Conservation (phyloP, 2,329 filamentous ascomycete species). For the Colletotrichum sp. region DNA sequence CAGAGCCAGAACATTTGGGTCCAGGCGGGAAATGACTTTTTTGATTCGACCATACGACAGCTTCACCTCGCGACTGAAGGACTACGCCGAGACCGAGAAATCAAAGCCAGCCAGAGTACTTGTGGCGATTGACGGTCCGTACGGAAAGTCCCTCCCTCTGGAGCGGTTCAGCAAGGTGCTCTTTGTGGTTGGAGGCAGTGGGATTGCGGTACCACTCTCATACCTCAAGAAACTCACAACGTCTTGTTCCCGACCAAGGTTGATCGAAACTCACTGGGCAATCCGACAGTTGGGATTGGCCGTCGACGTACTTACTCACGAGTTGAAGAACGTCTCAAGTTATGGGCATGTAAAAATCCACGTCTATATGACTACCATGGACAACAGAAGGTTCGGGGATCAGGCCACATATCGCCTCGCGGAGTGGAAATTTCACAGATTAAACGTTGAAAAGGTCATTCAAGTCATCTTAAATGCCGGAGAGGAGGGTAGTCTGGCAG, state of each 20-base stretch:
- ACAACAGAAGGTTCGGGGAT: background rate
- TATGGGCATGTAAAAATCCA: constrained; percentile 35
- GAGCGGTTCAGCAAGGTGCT: constrained; percentile 42
- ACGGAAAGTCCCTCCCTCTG: constrained; percentile 44
- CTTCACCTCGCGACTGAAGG: constrained; percentile 43
- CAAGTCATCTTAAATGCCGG: constrained; percentile 25
- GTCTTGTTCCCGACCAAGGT: constrained; percentile 15
- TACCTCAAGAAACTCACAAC: constrained; percentile 36
- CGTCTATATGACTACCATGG: constrained; percentile 37
- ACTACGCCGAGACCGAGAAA: constrained; percentile 29
- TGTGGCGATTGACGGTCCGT: constrained; percentile 49
- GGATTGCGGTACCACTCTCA: constrained; percentile 46
- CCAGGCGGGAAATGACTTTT: constrained; percentile 37
- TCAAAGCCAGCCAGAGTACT: constrained; percentile 30
- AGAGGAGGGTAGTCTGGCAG: constrained; percentile 34
- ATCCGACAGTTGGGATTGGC: constrained; percentile 44
- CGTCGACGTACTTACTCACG: constrained; percentile 34
- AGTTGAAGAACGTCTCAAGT: constrained; percentile 33
- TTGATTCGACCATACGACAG: constrained; percentile 50
- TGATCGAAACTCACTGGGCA: constrained; percentile 46
- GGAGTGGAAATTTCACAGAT: constrained; percentile 30
- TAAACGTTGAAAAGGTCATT: constrained; percentile 38
- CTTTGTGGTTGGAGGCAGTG: constrained; percentile 51
- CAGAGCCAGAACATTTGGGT: background rate
- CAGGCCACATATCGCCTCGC: constrained; percentile 10